A percentile compares a stretch with the other conserved stretches of the same genome.
Evolutionary conservation across 495 filamentous ascomycete species (phyloP).

Genomic region (Aspergillus asperescens): DNA sequence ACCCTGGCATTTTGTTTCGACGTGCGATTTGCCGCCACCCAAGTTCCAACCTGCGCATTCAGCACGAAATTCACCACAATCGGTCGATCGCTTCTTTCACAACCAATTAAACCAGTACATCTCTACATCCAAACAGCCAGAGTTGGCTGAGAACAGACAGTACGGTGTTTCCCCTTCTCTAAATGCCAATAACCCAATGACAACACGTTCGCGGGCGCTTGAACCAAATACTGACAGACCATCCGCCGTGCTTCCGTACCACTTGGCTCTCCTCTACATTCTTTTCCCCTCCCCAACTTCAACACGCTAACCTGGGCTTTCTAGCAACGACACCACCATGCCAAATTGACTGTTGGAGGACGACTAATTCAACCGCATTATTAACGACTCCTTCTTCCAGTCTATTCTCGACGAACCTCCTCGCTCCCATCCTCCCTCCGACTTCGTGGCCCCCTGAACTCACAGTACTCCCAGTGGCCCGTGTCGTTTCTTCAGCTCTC

Average conservation of each 20-base stretch:
- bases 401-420: constrained; percentile 11
- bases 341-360: constrained; percentile 17
- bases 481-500: constrained; percentile 22
- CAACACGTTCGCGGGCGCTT: constrained; percentile 17
- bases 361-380: constrained; percentile 16
- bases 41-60: constrained; percentile 12
- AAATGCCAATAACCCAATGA: constrained; percentile 12
- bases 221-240: constrained; percentile 14
- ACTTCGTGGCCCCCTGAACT: constrained; percentile 12
- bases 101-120: constrained; percentile 6
- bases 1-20: constrained; percentile 12
- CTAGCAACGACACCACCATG: constrained; percentile 15
- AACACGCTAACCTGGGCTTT: constrained; percentile 18
- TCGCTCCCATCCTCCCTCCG: constrained; percentile 17
- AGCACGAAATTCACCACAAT: constrained; percentile 5
- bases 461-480: constrained; percentile 11
- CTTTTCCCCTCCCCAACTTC: constrained; percentile 11
- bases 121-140: constrained; percentile 14
- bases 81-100: constrained; percentile 6
- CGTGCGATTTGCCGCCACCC: constrained; percentile 19
- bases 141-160: background rate
- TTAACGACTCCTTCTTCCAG: background rate
- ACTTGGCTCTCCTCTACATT: constrained; percentile 10
- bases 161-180: constrained; percentile 1
- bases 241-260: constrained; percentile 12